phyloP scores from a whole-genome alignment of 495 filamentous ascomycete genomes.

The Diplogelasinospora grovesii region DNA sequence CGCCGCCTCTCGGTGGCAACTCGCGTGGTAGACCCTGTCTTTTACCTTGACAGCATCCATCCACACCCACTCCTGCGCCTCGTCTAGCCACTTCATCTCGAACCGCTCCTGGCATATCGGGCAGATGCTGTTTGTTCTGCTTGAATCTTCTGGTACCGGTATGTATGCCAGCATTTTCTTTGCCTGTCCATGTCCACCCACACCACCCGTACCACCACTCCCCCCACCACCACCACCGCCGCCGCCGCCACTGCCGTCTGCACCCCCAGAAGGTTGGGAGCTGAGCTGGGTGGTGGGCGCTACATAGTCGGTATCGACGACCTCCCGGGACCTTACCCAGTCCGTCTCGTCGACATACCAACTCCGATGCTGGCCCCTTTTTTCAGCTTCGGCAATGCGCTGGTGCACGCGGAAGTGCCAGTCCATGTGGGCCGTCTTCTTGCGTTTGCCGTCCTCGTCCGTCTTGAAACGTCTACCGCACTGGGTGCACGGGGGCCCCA shows the following conservation, averaged over 20 bases:
- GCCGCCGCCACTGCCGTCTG: background rate
- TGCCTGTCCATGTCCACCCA: conserved; percentile 4
- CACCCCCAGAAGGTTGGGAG: background rate
- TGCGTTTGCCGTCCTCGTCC: conserved; percentile 68
- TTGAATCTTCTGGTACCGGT: conserved; percentile 63
- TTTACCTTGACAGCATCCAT: conserved; percentile 77
- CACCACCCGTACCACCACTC: background rate
- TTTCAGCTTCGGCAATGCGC: conserved; percentile 73
- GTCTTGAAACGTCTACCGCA: conserved; percentile 82
- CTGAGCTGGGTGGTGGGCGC: conserved; percentile 12
- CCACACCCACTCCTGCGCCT: conserved; percentile 95
- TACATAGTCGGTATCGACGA: conserved; percentile 54
- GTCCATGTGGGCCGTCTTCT: conserved; percentile 90
- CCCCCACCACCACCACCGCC: conserved; percentile 6
- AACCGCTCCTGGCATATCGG: conserved; percentile 95
- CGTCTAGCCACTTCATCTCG: conserved; percentile 79
- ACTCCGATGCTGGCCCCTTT: conserved; percentile 76
- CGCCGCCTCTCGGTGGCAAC: conserved; percentile 77
- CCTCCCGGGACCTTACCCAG: conserved; percentile 80
- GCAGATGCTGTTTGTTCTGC: conserved; percentile 64
- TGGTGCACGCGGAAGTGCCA: conserved; percentile 97
- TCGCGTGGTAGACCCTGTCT: conserved; percentile 80
- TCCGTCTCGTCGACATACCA: conserved; percentile 87
- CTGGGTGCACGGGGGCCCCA: conserved; percentile 78
- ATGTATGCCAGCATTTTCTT: conserved; percentile 70